Percentiles rank a stretch among this genome's conserved stretches.
Evolutionary conservation across 352 stramenopile species (phyloP).

Genomic region (Pythium inflatum): DNA sequence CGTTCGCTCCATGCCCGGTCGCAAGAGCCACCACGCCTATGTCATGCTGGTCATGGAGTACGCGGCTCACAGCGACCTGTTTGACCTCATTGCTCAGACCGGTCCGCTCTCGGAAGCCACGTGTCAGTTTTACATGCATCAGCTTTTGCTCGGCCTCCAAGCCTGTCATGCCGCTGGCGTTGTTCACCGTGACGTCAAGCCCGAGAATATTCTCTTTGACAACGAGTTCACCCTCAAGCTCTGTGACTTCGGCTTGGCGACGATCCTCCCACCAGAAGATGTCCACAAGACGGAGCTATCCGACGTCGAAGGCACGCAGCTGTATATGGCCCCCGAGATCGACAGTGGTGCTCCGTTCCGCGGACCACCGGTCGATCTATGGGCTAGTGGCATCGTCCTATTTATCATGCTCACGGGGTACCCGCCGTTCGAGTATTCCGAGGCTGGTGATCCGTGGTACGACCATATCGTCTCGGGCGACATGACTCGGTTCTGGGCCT

Average conservation of each 20-base stretch:
- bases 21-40: constrained; percentile 50
- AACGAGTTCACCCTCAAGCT: constrained; percentile 85
- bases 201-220: constrained; percentile 91
- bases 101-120: constrained; percentile 61
- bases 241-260: constrained; percentile 93
- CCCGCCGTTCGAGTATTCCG: constrained; percentile 78
- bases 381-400: constrained; percentile 87
- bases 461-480: constrained; percentile 47
- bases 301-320: constrained; percentile 76
- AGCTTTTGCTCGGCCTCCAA: constrained; percentile 72
- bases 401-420: constrained; percentile 92
- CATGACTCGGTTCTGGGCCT: constrained; percentile 56
- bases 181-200: constrained; percentile 90
- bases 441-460: constrained; percentile 74
- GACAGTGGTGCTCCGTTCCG: constrained; percentile 56
- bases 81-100: constrained; percentile 77
- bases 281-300: constrained; percentile 37
- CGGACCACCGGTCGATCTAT: constrained; percentile 81
- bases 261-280: constrained; percentile 37
- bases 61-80: constrained; percentile 78
- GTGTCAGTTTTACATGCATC: constrained; percentile 74
- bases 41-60: constrained; percentile 82
- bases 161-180: constrained; percentile 76
- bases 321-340: constrained; percentile 92
- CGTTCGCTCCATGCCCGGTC: constrained; percentile 25